Evolutionary conservation across 1,284 basidiomycete species (phyloP).

Genomic region (Blastosporella zonata): DNA sequence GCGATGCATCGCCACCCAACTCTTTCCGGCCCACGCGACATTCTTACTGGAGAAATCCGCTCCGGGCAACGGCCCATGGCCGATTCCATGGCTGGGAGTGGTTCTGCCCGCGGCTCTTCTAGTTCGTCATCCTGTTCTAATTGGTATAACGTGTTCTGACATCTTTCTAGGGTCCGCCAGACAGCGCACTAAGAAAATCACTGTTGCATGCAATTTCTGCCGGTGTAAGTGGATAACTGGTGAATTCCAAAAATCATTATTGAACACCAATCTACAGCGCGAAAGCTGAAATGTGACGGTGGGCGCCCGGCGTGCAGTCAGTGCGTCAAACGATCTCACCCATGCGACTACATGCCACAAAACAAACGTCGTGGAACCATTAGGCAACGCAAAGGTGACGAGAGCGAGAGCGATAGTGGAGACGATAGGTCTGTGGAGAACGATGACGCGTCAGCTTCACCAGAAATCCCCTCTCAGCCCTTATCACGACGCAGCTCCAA

Average conservation of each 20-base stretch:
- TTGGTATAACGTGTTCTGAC: constrained; percentile 14
- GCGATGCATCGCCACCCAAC: constrained; percentile 45
- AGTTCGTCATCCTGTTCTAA: constrained; percentile 26
- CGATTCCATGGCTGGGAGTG: constrained; percentile 32
- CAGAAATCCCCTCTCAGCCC: constrained; percentile 55
- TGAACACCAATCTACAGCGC: constrained; percentile 43
- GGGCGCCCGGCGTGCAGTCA: constrained; percentile 75
- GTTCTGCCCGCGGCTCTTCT: constrained; percentile 31
- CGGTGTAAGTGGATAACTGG: constrained; percentile 54
- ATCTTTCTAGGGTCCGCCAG: constrained; percentile 38
- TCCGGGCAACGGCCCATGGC: constrained; percentile 38
- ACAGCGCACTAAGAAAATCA: constrained; percentile 73
- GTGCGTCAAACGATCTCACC: constrained; percentile 69
- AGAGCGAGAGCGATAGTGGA: constrained; percentile 63
- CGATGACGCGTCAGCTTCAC: constrained; percentile 64
- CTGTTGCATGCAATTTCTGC: constrained; percentile 82
- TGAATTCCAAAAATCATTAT: constrained; percentile 3
- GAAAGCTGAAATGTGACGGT: constrained; percentile 82
- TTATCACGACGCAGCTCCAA: constrained; percentile 61
- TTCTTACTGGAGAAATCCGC: constrained; percentile 41
- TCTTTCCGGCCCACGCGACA: constrained; percentile 46
- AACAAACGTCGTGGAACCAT: constrained; percentile 63
- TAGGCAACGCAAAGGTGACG: constrained; percentile 54
- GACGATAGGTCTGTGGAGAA: constrained; percentile 56
- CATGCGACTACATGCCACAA: constrained; percentile 77